A percentile compares a stretch with the other conserved stretches of the same genome.
phyloP scores from a whole-genome alignment of 345 rosid species.

The Balakata baccata region DNA sequence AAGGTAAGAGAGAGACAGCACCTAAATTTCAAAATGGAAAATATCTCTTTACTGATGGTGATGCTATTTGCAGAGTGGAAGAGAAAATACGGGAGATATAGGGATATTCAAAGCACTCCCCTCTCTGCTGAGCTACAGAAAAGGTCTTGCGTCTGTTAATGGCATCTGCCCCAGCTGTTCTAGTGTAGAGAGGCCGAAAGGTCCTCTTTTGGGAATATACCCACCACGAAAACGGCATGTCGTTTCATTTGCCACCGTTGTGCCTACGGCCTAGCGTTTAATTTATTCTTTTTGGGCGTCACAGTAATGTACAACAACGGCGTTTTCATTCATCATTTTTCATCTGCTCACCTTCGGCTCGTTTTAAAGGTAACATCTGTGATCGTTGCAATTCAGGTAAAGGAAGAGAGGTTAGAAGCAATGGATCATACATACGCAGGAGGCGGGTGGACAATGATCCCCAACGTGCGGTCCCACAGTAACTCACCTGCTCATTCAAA shows the following conservation, averaged over 20 bases:
- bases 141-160: not conserved
- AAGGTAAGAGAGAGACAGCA: not conserved
- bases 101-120: not conserved
- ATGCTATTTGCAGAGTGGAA: not conserved
- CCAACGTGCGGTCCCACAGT: constrained; percentile 14
- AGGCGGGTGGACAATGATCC: constrained; percentile 30
- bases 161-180: not conserved
- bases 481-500: constrained; percentile 31
- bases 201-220: not conserved
- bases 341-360: not conserved
- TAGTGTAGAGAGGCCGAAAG: not conserved
- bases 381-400: not conserved
- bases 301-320: not conserved
- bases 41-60: not conserved
- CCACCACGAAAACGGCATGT: not conserved
- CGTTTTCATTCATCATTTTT: not conserved
- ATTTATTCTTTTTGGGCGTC: no score
- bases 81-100: not conserved
- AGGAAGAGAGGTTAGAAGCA: not conserved
- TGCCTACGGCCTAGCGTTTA: not conserved
- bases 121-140: constrained; percentile 21
- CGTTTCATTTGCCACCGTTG: not conserved
- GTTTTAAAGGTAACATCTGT: no score
- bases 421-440: constrained; percentile 22
- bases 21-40: not conserved